Base-by-base conservation (phyloP, 2,329 filamentous ascomycete species). In the Coniochaeta prunicola region DNA sequence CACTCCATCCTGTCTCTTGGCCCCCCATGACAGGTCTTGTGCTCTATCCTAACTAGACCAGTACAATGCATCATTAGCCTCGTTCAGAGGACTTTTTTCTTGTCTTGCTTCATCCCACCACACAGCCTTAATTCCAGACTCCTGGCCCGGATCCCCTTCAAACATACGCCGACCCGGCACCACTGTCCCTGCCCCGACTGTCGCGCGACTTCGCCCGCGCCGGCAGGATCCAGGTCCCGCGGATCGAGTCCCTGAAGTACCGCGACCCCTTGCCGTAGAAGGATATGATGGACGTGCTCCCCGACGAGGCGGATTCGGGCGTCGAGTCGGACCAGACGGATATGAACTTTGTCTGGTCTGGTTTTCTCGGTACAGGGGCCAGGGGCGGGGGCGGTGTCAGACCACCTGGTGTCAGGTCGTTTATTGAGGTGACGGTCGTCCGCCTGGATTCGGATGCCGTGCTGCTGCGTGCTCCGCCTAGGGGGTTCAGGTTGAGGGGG, bases 401-500 rank as follows among this genome's bases (percentile, higher is more conserved):
- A n/a, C n/a, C n/a, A n/a, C n/a, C n/a, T n/a, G n/a, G n/a, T n/a
- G n/a, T 2, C 9, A 45, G 40, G 2, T 45, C 40, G 40, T 15
- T 24, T 10, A 24, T 19, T 7, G 21, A 2, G 24, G 24, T 50
- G 21, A 21, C n/a, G 6, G 26, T 50, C 12, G 26, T 28, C 4
- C 21, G n/a, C n/a, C n/a, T 28, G 2, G 21, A 2, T 9, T 21
- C 24, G 4, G 45, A 50, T 2, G 45, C 45, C 24, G 24, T 30
- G 24, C 21, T 68, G 55, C 59, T 61, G 50, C 53, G 38, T n/a
- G 53, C 28, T 13, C 57, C 58, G 38, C 53, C 56, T 45, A 63
- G 19, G 1, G 64, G 63, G 53, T 67, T 67, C 28, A 66, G 54
- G 34, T 63, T 61, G 31, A 67, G 61, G 31, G 65, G 65, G 42